These are phyloP conservation scores for Alternaria rosae DNA, from an alignment of 2,329 filamentous ascomycete genomes.

Conservation along the genomic window DNA sequence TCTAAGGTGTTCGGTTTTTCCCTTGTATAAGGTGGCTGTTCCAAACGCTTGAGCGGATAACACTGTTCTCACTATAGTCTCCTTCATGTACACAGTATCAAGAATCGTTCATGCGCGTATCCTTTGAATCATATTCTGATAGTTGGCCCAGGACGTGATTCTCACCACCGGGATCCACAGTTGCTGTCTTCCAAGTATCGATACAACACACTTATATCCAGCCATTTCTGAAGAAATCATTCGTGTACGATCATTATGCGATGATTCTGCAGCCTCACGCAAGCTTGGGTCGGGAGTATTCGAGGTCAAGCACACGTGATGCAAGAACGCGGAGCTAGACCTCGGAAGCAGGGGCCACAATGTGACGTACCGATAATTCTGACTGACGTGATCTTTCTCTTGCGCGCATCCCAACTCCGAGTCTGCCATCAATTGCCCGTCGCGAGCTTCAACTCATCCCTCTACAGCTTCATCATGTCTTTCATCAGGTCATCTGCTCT, in stretches of 20 bases:
- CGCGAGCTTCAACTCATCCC: constrained; percentile 44
- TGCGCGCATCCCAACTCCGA: constrained; percentile 17
- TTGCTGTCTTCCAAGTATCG: no score
- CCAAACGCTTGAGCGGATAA: no score
- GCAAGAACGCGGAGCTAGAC: neutral
- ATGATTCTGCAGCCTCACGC: neutral
- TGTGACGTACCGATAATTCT: constrained; percentile 26
- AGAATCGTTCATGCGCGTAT: neutral
- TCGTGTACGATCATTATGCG: neutral
- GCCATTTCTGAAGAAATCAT: neutral
- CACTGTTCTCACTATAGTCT: neutral
- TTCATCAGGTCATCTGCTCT: constrained; percentile 47
- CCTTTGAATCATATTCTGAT: no score
- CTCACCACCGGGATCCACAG: no score
- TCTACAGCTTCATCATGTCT: constrained; percentile 50
- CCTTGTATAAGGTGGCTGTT: neutral
- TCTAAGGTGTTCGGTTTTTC: neutral
- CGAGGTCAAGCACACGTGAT: constrained; percentile 10
- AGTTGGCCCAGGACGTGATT: no score
- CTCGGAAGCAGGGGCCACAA: neutral
- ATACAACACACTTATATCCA: no score
- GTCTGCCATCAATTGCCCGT: constrained; percentile 43
- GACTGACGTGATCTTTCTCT: constrained; percentile 27
- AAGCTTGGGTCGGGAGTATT: neutral
- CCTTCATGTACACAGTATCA: neutral